Conservation (phyloP, 768 basidiomycete genomes). For the Sutorius australiensis region DNA sequence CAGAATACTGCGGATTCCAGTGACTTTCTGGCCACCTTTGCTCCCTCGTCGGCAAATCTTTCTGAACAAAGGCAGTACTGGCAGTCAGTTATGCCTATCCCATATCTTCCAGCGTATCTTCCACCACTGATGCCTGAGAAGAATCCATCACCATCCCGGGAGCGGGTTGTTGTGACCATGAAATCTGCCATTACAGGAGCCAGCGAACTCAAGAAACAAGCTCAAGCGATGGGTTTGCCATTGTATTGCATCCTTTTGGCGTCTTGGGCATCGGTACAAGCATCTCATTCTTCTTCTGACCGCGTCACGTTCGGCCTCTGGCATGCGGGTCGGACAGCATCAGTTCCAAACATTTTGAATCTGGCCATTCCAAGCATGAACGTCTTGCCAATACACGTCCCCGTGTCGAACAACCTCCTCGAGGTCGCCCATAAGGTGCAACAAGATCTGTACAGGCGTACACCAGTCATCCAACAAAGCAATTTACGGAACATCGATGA, state of each 20-base stretch:
- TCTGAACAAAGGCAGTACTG: constrained; percentile 34
- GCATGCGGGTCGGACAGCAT: constrained; percentile 43
- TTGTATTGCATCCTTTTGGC: constrained; percentile 41
- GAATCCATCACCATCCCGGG: neutral
- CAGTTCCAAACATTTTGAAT: constrained; percentile 32
- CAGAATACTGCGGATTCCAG: constrained; percentile 22
- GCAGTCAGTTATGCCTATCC: constrained; percentile 30
- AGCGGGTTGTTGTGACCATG: constrained; percentile 24
- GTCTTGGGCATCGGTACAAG: constrained; percentile 42
- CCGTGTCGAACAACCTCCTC: constrained; percentile 17
- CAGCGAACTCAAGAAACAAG: constrained; percentile 43
- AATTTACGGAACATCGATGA: constrained; percentile 34
- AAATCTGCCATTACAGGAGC: constrained; percentile 41
- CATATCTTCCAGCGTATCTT: constrained; percentile 27
- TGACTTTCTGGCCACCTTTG: constrained; percentile 28
- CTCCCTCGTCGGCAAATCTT: constrained; percentile 18
- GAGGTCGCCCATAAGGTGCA: constrained; percentile 33
- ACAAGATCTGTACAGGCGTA: constrained; percentile 35
- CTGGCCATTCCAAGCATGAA: constrained; percentile 47
- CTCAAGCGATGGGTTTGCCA: constrained; percentile 35
- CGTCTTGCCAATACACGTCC: constrained; percentile 37
- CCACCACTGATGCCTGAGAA: constrained; percentile 14
- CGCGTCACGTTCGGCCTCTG: constrained; percentile 42
- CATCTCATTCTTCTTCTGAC: constrained; percentile 23
- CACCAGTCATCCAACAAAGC: constrained; percentile 40